A percentile compares a stretch with the other conserved stretches of the same genome.
Evolutionary conservation across 2,329 filamentous ascomycete species (phyloP).

Genomic region (Monosporascus sp.): DNA sequence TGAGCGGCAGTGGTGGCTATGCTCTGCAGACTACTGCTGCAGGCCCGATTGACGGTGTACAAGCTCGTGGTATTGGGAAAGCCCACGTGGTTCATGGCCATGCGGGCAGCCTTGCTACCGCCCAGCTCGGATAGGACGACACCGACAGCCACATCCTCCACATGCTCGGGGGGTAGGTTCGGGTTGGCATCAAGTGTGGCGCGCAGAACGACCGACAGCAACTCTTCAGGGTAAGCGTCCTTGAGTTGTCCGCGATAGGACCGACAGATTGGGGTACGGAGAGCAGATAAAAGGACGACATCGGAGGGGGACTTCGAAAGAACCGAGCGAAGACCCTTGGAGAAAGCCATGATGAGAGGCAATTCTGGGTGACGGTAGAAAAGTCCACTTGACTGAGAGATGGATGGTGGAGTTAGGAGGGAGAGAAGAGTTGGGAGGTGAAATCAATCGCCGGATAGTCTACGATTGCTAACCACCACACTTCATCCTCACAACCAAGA

Average conservation of each 20-base stretch:
- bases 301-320: slow-evolving; percentile 76
- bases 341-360: slow-evolving; percentile 40
- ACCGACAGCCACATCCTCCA: slow-evolving; percentile 81
- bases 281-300: slow-evolving; percentile 82
- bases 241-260: slow-evolving; percentile 79
- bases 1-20: slow-evolving; percentile 70
- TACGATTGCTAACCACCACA: too few species aligned
- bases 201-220: slow-evolving; percentile 63
- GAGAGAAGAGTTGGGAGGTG: too few species aligned
- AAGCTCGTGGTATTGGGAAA: slow-evolving; percentile 69
- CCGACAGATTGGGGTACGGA: slow-evolving; percentile 81
- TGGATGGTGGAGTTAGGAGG: too few species aligned
- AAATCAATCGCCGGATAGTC: too few species aligned
- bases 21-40: slow-evolving; percentile 71
- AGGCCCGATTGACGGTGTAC: slow-evolving; percentile 86
- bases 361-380: neutral
- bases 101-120: slow-evolving; percentile 83
- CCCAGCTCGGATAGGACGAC: slow-evolving; percentile 89
- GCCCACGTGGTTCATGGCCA: slow-evolving; percentile 83
- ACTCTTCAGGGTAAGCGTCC: slow-evolving; percentile 86
- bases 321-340: slow-evolving; percentile 68
- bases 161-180: slow-evolving; percentile 61
- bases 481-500: too few species aligned
- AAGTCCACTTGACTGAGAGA: neutral
- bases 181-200: slow-evolving; percentile 71